Conservation (phyloP, 2,329 filamentous ascomycete species). For the Pseudovirgaria hyperparasitica region DNA sequence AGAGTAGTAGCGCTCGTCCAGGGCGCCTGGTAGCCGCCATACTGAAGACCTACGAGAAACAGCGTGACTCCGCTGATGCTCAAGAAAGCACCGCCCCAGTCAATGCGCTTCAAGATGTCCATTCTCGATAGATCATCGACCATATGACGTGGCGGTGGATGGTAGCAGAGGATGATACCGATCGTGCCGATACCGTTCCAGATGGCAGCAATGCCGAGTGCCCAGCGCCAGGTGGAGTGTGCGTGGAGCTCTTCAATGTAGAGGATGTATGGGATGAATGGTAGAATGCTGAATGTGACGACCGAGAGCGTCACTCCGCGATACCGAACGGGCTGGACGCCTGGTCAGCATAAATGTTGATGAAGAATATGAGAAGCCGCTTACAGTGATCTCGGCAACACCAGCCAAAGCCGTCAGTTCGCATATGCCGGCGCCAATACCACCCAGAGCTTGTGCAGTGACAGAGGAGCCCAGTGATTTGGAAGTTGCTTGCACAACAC, state of each 20-base stretch:
- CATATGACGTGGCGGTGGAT: conserved; percentile 17
- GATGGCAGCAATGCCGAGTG: conserved; percentile 9
- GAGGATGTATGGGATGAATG: conserved; percentile 19
- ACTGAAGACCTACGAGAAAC: conserved; percentile 27
- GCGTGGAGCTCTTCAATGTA: conserved; percentile 19
- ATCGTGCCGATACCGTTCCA: conserved; percentile 18
- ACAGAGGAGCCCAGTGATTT: conserved; percentile 21
- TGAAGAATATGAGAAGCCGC: conserved; percentile 2
- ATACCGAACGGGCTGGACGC: conserved; percentile 20
- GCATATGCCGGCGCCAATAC: conserved; percentile 20
- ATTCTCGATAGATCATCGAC: conserved; percentile 18
- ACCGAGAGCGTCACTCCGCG: conserved; percentile 20
- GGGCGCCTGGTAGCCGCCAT: conserved; percentile 25
- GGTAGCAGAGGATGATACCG: conserved; percentile 18
- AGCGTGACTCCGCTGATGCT: conserved; percentile 20
- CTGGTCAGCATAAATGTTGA: conserved; percentile 13
- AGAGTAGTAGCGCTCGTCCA: conserved; percentile 27
- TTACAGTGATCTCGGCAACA: conserved; percentile 2
- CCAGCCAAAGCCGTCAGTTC: conserved; percentile 23
- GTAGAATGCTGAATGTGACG: conserved; percentile 21
- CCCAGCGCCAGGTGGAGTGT: conserved; percentile 19
- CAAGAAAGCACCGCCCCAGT: conserved; percentile 17
- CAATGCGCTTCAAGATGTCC: conserved; percentile 19
- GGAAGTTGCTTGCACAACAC: conserved; percentile 9
- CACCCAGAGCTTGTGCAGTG: conserved; percentile 20